Evolutionary conservation across 345 rosid genomes (phyloP), one percentile per base, ranked within the genome.

Genomic region (Syzygium grande): DNA sequence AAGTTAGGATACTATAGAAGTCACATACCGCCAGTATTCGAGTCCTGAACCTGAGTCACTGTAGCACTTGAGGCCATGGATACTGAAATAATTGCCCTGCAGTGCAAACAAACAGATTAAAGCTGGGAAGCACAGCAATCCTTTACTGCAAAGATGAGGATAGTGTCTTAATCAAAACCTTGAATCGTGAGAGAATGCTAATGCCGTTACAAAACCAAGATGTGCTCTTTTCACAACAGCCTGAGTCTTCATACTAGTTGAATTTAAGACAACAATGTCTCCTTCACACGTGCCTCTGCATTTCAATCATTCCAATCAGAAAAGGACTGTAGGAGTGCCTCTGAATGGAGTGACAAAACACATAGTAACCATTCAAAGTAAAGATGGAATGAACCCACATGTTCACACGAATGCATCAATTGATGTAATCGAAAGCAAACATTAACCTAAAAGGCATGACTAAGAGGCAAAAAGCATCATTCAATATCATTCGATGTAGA

Each of bases 61-160:
- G 98, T 94, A 84, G 93, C 99, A 91, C 99, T 98, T 10, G 98
- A 96, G 92, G 96, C 99, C 92, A 98, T 88, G 65, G 98, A 98
- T 87, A 93, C 96, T 29, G 98, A 97, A 77, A 95, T 89, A 91
- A 97, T 87, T 61, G 96, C 94, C 97, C 99, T 97, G 91, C 83
- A 58, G 55, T 51, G 5, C 12, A 65, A 80, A 89, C 87, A 90
- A 29, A 14, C n/a, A 54, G 27, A 58, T 52, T 84, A 52, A n/a
- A 10, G 46, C 86, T 38, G 46, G 58, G 85, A 5, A 52, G 27
- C 8, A 23, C 61, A 52, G 9, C 12, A 52, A 51, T 84, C 59
- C 5, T 52, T 84, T 5, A 73, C 27, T 38, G 83, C 83, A 73
- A 73, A 73, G 49, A 73, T 73, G 51, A 84, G 4, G 23, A 63